Evolutionary conservation across 2,329 filamentous ascomycete genomes (phyloP).

Genomic region (Esteya vermicola): DNA sequence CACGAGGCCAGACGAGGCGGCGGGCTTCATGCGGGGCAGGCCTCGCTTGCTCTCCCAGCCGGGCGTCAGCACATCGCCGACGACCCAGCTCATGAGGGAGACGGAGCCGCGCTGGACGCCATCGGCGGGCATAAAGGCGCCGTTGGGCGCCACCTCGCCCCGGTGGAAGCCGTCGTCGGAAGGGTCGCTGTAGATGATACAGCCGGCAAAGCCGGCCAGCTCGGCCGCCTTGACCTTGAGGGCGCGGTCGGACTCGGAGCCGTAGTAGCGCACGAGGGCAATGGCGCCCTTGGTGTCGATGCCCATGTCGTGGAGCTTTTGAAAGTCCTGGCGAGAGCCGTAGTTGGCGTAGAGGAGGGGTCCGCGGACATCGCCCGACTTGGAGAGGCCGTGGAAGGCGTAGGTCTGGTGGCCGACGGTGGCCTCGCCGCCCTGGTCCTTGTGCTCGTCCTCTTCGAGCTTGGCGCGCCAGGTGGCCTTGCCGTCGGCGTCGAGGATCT

Average conservation of each 20-base stretch:
- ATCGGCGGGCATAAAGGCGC: conserved; percentile 66
- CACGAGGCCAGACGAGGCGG: conserved; percentile 58
- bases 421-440: conserved; percentile 47
- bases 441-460: conserved; percentile 71
- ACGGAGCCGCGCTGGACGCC: conserved; percentile 75
- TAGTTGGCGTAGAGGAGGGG: conserved; percentile 88
- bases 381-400: conserved; percentile 81
- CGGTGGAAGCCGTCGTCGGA: conserved; percentile 66
- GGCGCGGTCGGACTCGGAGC: conserved; percentile 55
- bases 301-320: conserved; percentile 52
- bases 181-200: conserved; percentile 87
- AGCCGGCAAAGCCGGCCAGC: conserved; percentile 70
- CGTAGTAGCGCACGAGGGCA: conserved; percentile 69
- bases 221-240: conserved; percentile 87
- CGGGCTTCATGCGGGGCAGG: conserved; percentile 49
- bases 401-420: conserved; percentile 53
- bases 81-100: conserved; percentile 63
- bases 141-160: conserved; percentile 60
- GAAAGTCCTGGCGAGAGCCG: conserved; percentile 73
- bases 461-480: conserved; percentile 57
- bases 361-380: conserved; percentile 71
- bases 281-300: conserved; percentile 68
- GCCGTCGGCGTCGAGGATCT: conserved; percentile 58
- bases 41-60: conserved; percentile 61
- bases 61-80: conserved; percentile 86